A percentile compares a stretch with the other conserved stretches of the same genome.
phyloP scores from a whole-genome alignment of 768 basidiomycete species.

The Phlegmacium glaucopus region DNA sequence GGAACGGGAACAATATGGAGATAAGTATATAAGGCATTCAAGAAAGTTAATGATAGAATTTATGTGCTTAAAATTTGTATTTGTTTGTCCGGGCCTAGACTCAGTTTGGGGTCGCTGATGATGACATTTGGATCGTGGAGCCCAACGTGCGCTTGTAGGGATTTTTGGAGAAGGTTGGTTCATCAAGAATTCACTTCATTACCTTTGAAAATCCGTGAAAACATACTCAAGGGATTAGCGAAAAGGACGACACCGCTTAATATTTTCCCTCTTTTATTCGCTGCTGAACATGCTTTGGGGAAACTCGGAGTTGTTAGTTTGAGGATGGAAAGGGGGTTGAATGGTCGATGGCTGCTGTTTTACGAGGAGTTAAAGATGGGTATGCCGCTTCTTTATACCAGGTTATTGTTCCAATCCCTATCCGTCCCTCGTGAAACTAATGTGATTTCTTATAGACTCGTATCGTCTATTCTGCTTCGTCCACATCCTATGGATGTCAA shows the following conservation, averaged over 20 bases:
- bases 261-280: conserved; percentile 64
- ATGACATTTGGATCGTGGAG: conserved; percentile 71
- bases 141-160: conserved; percentile 72
- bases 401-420: conserved; percentile 31
- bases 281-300: conserved; percentile 56
- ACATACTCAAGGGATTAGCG: conserved; percentile 70
- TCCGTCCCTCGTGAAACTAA: background rate
- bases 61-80: too few relatives aligned
- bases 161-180: conserved; percentile 88
- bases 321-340: conserved; percentile 79
- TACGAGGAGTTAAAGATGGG: conserved; percentile 59
- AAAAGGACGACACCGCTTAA: conserved; percentile 67
- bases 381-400: conserved; percentile 76
- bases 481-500: conserved; percentile 57
- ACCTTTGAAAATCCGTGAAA: conserved; percentile 59
- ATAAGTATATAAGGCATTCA: too few relatives aligned
- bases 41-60: too few relatives aligned
- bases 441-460: conserved; percentile 50
- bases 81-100: too few relatives aligned
- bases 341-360: conserved; percentile 63
- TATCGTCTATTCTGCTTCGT: conserved; percentile 68
- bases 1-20: too few relatives aligned
- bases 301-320: conserved; percentile 56
- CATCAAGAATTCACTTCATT: conserved; percentile 75
- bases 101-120: conserved; percentile 73